Evolutionary conservation across 768 basidiomycete genomes (phyloP).

Genomic region (Boletus speciosus): DNA sequence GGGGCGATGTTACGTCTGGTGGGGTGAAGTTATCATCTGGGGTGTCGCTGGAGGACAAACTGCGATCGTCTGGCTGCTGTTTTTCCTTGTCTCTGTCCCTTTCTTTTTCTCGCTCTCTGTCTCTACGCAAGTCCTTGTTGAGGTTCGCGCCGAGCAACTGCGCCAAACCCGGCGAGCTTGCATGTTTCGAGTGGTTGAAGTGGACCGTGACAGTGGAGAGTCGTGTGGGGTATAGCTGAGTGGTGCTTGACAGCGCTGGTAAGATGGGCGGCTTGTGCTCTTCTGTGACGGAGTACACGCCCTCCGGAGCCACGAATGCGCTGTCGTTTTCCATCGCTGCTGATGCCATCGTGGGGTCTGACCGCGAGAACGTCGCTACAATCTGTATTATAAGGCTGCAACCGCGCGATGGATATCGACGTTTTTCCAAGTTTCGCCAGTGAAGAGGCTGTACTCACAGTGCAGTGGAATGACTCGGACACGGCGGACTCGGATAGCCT

Average conservation of each 20-base stretch:
- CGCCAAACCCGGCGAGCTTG: slow-evolving; percentile 58
- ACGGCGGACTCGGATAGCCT: background rate
- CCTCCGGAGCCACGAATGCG: slow-evolving; percentile 86
- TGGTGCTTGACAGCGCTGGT: slow-evolving; percentile 36
- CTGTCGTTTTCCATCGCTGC: slow-evolving; percentile 71
- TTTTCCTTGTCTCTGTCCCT: slow-evolving; percentile 40
- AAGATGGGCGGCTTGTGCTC: slow-evolving; percentile 68
- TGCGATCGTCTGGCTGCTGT: slow-evolving; percentile 51
- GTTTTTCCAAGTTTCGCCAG: background rate
- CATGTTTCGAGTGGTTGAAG: slow-evolving; percentile 55
- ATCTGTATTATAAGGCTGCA: background rate
- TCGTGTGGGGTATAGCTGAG: slow-evolving; percentile 52
- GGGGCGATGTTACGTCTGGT: slow-evolving; percentile 38
- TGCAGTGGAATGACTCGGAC: background rate
- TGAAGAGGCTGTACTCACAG: background rate
- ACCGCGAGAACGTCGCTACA: slow-evolving; percentile 15
- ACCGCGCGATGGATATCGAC: background rate
- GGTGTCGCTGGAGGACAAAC: slow-evolving; percentile 80
- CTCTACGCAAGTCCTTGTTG: slow-evolving; percentile 54
- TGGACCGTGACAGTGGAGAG: slow-evolving; percentile 60
- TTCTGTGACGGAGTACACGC: slow-evolving; percentile 84
- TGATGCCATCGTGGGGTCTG: slow-evolving; percentile 3
- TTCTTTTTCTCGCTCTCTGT: slow-evolving; percentile 34
- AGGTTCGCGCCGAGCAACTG: slow-evolving; percentile 62
- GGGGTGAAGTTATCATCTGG: slow-evolving; percentile 52